Base-by-base conservation (phyloP, 345 rosid species). In the Hibiscus trionum region DNA sequence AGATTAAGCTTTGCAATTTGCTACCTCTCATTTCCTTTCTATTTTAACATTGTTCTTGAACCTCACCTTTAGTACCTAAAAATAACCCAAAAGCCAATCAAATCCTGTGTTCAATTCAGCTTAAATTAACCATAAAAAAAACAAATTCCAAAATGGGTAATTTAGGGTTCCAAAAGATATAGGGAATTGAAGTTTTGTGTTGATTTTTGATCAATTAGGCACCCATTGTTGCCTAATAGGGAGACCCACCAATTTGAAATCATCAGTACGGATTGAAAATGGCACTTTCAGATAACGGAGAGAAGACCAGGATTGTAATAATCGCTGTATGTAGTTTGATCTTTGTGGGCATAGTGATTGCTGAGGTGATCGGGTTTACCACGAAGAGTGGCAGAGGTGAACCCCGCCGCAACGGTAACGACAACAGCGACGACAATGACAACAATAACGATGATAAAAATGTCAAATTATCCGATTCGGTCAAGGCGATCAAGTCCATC, bases 401-500 rank as follows among this genome's bases (percentile, higher is more conserved):
- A 3, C 0, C 62, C 15, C 42, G 42, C 8, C 42, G 8, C 35
- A 31, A 31, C 31, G 61, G 24, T 57, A 15, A 24, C 11, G 69
- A 35, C 21, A 16, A n/a, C 2, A 1, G n/a, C 17, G 3, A 35
- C 6, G 39, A 29, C 53, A 16, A 24, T 12, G 67, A 44, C 27
- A 16, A 17, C 8, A 5, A 52, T 3, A 5, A 42, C 11, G 46
- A 42, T 10, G 11, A n/a, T 19, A 29, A n/a, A 11, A 57, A 11
- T 60, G 31, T 65, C 33, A 63, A 26, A 46, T 17, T 84, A 1
- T 73, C 88, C 16, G 35, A 90, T 66, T 78, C 90, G 1, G 62
- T 76, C 76, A 88, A 88, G 67, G 90, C 98, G 46, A 84, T 91
- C 26, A 75, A 84, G 56, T 73, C 85, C 4, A 73, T 93, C 17